A percentile compares a stretch with the other conserved stretches of the same genome.
Conservation (phyloP, 1,139 yeast species). For the Candida anutae region DNA sequence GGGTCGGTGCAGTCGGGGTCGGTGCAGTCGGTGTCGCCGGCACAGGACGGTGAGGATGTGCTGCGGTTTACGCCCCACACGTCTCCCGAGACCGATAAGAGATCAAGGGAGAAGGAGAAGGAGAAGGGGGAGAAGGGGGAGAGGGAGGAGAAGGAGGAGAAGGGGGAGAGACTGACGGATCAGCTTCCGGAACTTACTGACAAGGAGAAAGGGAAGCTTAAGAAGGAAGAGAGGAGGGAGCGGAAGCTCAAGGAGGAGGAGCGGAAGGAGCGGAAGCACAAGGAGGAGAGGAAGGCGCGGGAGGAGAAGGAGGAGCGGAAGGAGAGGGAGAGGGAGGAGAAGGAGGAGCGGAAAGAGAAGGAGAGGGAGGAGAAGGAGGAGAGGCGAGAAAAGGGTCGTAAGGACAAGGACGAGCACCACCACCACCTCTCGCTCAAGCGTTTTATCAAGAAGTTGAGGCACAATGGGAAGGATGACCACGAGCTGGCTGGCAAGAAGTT, state of each 20-base stretch:
- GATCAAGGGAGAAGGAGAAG: too few relatives aligned
- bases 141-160: too few relatives aligned
- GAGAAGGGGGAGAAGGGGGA: too few relatives aligned
- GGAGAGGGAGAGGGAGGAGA: neutral
- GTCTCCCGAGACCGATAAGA: too few relatives aligned
- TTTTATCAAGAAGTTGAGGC: slow-evolving; percentile 32
- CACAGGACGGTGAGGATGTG: too few relatives aligned
- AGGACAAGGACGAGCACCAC: slow-evolving; percentile 6
- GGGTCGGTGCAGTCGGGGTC: too few relatives aligned
- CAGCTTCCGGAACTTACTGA: too few relatives aligned
- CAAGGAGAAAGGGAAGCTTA: too few relatives aligned
- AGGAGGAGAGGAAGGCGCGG: neutral
- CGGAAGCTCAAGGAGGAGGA: slow-evolving; percentile 2
- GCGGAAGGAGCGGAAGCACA: slow-evolving; percentile 3
- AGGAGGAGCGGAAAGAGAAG: neutral
- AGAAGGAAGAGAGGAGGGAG: slow-evolving; percentile 6
- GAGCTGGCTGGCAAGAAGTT: slow-evolving; percentile 4
- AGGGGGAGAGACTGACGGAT: too few relatives aligned
- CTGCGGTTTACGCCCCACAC: too few relatives aligned
- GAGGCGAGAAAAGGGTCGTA: slow-evolving; percentile 1
- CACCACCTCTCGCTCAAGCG: slow-evolving; percentile 29
- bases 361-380: slow-evolving; percentile 1
- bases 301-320: neutral
- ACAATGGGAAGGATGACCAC: slow-evolving; percentile 5
- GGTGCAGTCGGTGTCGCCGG: too few relatives aligned